A percentile compares a stretch with the other conserved stretches of the same genome.
Conservation (phyloP, 192 early-diverging fungal genomes). For the Powellomyces hirtus region DNA sequence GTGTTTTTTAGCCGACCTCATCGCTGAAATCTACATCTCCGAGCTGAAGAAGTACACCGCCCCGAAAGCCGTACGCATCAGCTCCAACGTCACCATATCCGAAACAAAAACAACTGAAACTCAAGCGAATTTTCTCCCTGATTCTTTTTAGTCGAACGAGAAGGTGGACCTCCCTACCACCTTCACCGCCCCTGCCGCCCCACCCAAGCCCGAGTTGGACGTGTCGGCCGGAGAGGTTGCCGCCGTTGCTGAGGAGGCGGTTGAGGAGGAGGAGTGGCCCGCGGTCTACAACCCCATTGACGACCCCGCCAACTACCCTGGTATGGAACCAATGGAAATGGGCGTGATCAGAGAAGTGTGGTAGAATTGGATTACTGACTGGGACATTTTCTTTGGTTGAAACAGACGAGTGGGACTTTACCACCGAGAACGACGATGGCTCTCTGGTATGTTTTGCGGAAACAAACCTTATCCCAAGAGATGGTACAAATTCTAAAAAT, state of each 20-base stretch:
- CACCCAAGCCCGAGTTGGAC: slow-evolving; percentile 46
- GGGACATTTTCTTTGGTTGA: not conserved
- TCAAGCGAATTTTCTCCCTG: not conserved
- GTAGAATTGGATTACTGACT: slow-evolving; percentile 3
- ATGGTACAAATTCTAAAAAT: not conserved
- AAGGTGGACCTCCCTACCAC: slow-evolving; percentile 38
- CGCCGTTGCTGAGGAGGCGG: slow-evolving; percentile 25
- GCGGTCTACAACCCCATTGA: slow-evolving; percentile 48
- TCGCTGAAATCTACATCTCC: slow-evolving; percentile 43
- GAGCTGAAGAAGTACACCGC: slow-evolving; percentile 45
- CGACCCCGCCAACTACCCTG: slow-evolving; percentile 49
- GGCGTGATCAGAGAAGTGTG: too few relatives aligned
- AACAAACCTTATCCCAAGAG: not conserved
- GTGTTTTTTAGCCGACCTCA: slow-evolving; percentile 35
- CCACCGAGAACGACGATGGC: slow-evolving; percentile 41
- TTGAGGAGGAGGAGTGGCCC: slow-evolving; percentile 52
- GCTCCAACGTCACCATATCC: not conserved
- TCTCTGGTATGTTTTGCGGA: slow-evolving; percentile 12
- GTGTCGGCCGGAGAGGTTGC: slow-evolving; percentile 2
- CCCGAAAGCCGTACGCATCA: slow-evolving; percentile 26
- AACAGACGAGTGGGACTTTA: slow-evolving; percentile 44
- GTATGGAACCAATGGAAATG: slow-evolving; percentile 20
- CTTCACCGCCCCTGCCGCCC: slow-evolving; percentile 42
- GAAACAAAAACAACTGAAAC: not conserved
- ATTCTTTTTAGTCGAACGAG: slow-evolving; percentile 10